phyloP scores from a whole-genome alignment of 2,329 filamentous ascomycete species.

The Aspergillus phoenicis region DNA sequence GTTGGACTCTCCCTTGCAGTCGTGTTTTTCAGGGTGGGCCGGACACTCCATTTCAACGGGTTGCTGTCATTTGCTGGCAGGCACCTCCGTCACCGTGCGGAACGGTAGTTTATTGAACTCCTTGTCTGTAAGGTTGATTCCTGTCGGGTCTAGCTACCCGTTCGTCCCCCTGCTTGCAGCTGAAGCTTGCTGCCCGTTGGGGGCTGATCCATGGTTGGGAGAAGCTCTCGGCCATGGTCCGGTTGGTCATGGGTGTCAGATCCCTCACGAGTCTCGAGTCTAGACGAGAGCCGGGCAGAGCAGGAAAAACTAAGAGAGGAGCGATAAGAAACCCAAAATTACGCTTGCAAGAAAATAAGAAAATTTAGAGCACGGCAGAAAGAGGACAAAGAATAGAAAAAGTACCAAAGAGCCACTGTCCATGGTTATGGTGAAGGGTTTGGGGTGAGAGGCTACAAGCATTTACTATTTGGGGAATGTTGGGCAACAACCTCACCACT shows the following conservation, averaged over 20 bases:
- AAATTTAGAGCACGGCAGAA: too few species aligned
- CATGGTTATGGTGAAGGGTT: background rate
- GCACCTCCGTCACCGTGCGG: slow-evolving; percentile 17
- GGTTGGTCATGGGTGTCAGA: background rate
- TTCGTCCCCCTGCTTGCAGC: background rate
- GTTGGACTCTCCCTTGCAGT: background rate
- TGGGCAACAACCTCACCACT: background rate
- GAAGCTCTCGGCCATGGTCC: background rate
- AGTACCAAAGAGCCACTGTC: too few species aligned
- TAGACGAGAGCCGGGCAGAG: too few species aligned
- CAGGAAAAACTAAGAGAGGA: too few species aligned
- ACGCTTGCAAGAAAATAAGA: too few species aligned
- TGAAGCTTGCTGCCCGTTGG: background rate
- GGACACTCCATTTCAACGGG: background rate
- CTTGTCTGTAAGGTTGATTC: background rate
- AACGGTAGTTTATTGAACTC: slow-evolving; percentile 13
- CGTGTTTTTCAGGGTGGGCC: slow-evolving; percentile 7
- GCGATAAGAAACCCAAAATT: background rate
- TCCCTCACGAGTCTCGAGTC: background rate
- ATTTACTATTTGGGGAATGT: background rate
- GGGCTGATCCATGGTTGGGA: background rate
- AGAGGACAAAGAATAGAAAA: background rate
- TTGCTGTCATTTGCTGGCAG: slow-evolving; percentile 19
- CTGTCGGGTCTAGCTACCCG: background rate
- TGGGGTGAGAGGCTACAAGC: background rate